Evolutionary conservation across 305 asterid genomes (phyloP), one percentile per base, ranked within the genome.

Genomic region (Solanum hybrid): DNA sequence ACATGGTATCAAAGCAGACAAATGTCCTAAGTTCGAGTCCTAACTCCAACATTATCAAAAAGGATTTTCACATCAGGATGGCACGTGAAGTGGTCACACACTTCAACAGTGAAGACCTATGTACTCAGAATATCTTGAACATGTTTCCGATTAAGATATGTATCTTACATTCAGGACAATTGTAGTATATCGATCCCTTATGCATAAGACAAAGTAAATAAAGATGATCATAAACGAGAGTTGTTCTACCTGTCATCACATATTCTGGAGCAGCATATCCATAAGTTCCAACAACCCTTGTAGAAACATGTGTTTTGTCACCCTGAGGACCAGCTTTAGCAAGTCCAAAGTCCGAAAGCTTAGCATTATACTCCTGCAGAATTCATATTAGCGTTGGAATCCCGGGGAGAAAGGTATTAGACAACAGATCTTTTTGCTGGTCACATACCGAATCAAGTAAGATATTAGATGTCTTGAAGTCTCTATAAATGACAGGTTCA

Each of bases 271-370:
- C 98, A 78, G 99, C 99, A 38, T 97, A 97, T 90, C 99, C 99
- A 85, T 95, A 96, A 37, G 99, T 97, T 37, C 99, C 99, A 0
- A 96, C 94, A 40, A 97, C 99, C 86, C 98, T 90, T 10, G 99
- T 97, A 14, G 99, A 97, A 89, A 97, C 99, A 85, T 97, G 99
- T 1, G 99, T 97, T 90, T 95, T 97, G 90, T 97, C 99, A 60
- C 98, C 99, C 89, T 93, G 99, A 78, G 99, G 99, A 84, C 98
- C 99, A 22, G 98, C 99, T 92, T 96, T 97, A 15, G 99, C 99
- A 91, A 97, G 93, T 71, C 99, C 99, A 75, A 97, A 97, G 92
- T 97, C 99, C 2, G 99, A 97, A 86, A 97, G 98, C 94, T 97
- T 97, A 15, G 98, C 97, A 73, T 94, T 97, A 85, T 97, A 97